Evolutionary conservation across 441 rosid genomes (phyloP), one percentile per base, ranked within the genome.

Genomic region (Melastoma candidum): DNA sequence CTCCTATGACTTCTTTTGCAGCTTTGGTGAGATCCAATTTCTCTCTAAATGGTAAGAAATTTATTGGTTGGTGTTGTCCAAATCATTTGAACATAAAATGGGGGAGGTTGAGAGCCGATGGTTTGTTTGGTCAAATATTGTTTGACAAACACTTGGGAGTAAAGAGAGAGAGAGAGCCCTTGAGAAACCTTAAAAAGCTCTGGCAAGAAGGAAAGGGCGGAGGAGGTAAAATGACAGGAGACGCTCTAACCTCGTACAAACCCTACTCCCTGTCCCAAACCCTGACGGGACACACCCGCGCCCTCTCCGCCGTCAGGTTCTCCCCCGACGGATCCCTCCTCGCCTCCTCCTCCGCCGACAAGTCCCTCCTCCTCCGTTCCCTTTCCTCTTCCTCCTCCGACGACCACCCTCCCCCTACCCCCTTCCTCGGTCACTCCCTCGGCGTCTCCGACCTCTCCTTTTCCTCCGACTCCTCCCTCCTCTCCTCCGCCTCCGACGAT

Each of bases 401-500:
- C 8, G 8, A 32, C 41, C 41, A 61, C 47, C 71, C 9, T 65
- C 73, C 51, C 67, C 73, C 11, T 50, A 67, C 60, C 80, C 13
- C 82, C 81, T 75, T 82, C 76, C 60, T 66, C 51, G 95, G 94
- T 64, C 98, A 92, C 75, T 74, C 76, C 2, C 71, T 68, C 56
- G 95, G 98, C 55, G 75, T 92, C 66, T 88, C 97, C 63, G 98
- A 88, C 56, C 63, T 92, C 7, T 79, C 95, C 50, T 86, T 88
- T 84, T 92, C 98, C 54, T 69, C 87, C 29, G 97, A 92, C 65
- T 71, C 95, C 41, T 84, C 80, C 54, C 82, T 77, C 78, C 79
- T 92, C 2, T 90, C 76, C 75, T 88, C 98, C 12, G 97, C 82
- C 61, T 92, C 94, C 71, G 95, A 87, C 68, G 90, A 87, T 76